phyloP scores from a whole-genome alignment of 2,329 filamentous ascomycete species.

The Calonectria crousiana region DNA sequence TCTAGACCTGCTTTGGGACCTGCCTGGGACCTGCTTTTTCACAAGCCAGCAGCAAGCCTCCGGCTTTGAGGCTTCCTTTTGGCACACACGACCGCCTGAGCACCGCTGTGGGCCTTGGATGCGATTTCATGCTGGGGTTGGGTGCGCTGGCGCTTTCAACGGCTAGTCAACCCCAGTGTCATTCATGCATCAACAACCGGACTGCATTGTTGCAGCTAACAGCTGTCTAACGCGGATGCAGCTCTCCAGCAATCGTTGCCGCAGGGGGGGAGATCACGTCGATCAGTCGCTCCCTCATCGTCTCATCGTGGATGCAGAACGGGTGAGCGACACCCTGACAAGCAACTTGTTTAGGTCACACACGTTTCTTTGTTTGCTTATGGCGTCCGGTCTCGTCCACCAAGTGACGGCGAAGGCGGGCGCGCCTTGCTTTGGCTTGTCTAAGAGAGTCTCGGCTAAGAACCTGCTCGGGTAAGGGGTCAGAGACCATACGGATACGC shows the following conservation, averaged over 20 bases:
- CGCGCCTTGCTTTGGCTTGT: slow-evolving; percentile 1
- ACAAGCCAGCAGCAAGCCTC: slow-evolving; percentile 28
- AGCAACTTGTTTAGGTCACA: not conserved
- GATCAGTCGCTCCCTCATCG: not conserved
- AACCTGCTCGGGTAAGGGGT: not conserved
- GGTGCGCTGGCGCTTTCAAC: slow-evolving; percentile 7
- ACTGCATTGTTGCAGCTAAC: not conserved
- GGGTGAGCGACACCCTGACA: slow-evolving; percentile 9
- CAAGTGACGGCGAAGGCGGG: not conserved
- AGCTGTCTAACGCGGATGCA: not conserved
- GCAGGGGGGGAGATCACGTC: slow-evolving; percentile 9
- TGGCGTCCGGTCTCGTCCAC: slow-evolving; percentile 1
- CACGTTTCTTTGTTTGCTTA: slow-evolving; percentile 8
- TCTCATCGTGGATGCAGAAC: not conserved
- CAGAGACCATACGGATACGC: not conserved
- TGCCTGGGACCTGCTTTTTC: not conserved
- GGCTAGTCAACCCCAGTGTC: not conserved
- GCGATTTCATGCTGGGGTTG: not conserved
- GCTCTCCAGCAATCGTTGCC: not conserved
- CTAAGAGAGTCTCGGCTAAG: slow-evolving; percentile 20
- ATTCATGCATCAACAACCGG: slow-evolving; percentile 2
- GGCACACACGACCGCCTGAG: not conserved
- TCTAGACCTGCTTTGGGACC: not conserved
- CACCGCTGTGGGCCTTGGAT: not conserved
- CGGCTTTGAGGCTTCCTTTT: not conserved